Evolutionary conservation across 345 rosid species (phyloP), one percentile per base, ranked within the genome.

Genomic region (Geranium rotundifolium): DNA sequence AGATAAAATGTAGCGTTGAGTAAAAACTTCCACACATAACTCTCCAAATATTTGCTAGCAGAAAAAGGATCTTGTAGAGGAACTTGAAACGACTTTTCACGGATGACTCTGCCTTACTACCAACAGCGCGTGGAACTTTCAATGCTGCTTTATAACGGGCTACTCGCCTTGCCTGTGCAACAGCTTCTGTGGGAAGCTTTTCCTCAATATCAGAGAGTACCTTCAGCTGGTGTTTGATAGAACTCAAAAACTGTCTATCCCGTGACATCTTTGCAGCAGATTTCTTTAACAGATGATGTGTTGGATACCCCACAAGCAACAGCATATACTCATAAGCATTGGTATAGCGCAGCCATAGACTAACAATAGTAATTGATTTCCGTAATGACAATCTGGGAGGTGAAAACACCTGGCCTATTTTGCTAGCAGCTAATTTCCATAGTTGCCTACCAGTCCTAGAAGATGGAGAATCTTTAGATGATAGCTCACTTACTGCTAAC

Each of bases 381-480:
- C 81, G 85, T 69, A 83, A 73, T 49, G 88, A 82, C 61, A 78
- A 71, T 69, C 63, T 79, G 72, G 88, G 86, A 77, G 82, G 76
- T 55, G 83, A 79, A 76, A 67, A 72, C 67, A 68, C 61, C 62
- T 65, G 72, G 68, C 87, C 73, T 56, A 83, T 74, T 84, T 82
- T 83, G 67, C 75, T 75, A 65, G 92, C 90, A 67, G 89, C 95
- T 63, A 89, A 60, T 71, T 79, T 85, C 98, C 98, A 92, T 3
- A 89, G 82, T 62, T 74, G 69, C 67, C 83, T 79, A 63, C 98
- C 96, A 75, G 67, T 78, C 75, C 96, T 80, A 60, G 63, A 73
- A 56, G 65, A 71, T 61, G 66, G 81, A 20, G 74, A 61, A 69
- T 63, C 79, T 67, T 72, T 75, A 62, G 85, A 75, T 15, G 76